Percentiles rank a stretch among this genome's conserved stretches.
phyloP scores from a whole-genome alignment of 208 protist species.

The Naegleria gruberi region DNA sequence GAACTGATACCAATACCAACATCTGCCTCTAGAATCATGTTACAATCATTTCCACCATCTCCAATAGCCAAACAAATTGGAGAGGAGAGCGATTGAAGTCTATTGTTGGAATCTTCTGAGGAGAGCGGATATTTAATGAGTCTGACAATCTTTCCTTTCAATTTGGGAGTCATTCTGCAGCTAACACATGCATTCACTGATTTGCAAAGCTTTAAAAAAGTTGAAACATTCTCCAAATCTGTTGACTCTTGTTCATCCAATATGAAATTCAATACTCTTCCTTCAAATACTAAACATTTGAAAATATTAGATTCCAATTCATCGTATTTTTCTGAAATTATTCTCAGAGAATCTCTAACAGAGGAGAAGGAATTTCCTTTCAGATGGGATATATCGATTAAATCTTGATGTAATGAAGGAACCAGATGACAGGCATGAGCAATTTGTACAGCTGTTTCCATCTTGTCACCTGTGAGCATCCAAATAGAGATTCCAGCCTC shows the following conservation, averaged over 20 bases:
- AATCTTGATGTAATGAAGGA: background rate
- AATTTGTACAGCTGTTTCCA: slow-evolving; percentile 94
- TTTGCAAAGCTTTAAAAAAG: slow-evolving; percentile 38
- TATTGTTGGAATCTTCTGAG: background rate
- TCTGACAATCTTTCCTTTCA: slow-evolving; percentile 75
- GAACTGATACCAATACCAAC: slow-evolving; percentile 55
- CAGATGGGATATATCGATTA: background rate
- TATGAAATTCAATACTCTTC: background rate
- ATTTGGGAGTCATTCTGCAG: slow-evolving; percentile 66
- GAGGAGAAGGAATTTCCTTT: background rate
- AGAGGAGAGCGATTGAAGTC: background rate
- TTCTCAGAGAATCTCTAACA: background rate
- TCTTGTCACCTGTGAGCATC: slow-evolving; percentile 98
- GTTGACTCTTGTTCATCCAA: background rate
- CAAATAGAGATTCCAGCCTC: slow-evolving; percentile 76
- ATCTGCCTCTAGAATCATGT: slow-evolving; percentile 52
- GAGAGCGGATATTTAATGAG: slow-evolving; percentile 50
- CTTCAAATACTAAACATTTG: background rate
- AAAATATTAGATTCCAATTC: background rate
- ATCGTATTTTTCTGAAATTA: background rate
- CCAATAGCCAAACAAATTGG: slow-evolving; percentile 63
- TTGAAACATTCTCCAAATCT: background rate
- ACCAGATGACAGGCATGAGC: slow-evolving; percentile 51
- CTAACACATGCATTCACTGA: slow-evolving; percentile 36
- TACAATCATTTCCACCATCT: slow-evolving; percentile 75